Percentiles rank a stretch among this genome's conserved stretches.
Evolutionary conservation across 2,329 filamentous ascomycete species (phyloP).

Genomic region (Stemphylium vesicarium): DNA sequence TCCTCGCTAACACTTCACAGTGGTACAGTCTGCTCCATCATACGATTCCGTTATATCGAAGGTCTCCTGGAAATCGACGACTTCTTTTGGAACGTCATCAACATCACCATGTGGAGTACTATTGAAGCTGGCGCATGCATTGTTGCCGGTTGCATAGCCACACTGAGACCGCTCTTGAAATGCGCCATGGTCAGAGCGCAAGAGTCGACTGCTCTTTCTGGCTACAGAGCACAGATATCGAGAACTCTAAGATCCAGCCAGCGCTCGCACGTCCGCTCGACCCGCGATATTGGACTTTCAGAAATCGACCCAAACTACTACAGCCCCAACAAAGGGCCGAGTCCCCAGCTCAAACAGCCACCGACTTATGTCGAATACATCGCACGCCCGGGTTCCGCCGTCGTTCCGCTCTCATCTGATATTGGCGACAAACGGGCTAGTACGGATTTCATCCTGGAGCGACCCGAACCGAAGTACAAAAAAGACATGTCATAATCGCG

Average conservation of each 20-base stretch:
- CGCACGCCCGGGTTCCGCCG: slow-evolving; percentile 2
- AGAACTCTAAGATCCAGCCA: slow-evolving; percentile 7
- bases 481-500: not conserved
- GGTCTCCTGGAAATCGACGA: slow-evolving; percentile 51
- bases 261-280: not conserved
- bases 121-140: slow-evolving; percentile 50
- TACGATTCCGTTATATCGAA: slow-evolving; percentile 58
- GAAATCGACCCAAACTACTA: not conserved
- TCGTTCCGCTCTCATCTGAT: slow-evolving; percentile 2
- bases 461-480: not conserved
- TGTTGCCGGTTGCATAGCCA: slow-evolving; percentile 58
- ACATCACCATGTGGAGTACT: slow-evolving; percentile 52
- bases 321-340: not conserved
- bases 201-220: not conserved
- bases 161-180: slow-evolving; percentile 57
- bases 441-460: not conserved
- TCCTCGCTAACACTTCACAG: slow-evolving; percentile 26
- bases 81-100: slow-evolving; percentile 55
- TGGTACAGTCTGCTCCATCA: slow-evolving; percentile 61
- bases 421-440: not conserved
- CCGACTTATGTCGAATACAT: slow-evolving; percentile 6
- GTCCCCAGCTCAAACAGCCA: not conserved
- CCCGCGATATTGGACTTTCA: not conserved
- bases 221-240: slow-evolving; percentile 6
- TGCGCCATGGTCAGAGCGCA: slow-evolving; percentile 5